A percentile compares a stretch with the other conserved stretches of the same genome.
These are phyloP conservation scores for Rhizopogon roseolus DNA, from an alignment of 768 basidiomycete genomes.

Conservation along the genomic window DNA sequence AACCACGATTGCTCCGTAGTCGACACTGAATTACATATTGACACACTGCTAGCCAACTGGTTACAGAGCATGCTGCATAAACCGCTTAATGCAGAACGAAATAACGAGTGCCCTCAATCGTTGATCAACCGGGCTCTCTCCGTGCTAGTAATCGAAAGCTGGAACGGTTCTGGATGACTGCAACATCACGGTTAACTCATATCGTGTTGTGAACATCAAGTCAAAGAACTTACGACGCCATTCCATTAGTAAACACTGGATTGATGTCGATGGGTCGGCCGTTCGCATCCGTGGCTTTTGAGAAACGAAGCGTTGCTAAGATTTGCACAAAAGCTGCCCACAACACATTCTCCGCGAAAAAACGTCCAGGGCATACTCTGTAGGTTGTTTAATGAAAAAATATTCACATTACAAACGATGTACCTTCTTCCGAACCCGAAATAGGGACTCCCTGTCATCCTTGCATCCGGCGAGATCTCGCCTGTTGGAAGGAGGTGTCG, in stretches of 20 bases:
- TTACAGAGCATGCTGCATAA: too few species aligned
- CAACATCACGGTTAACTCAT: neutral
- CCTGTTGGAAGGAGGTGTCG: neutral
- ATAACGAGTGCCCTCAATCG: too few species aligned
- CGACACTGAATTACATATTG: too few species aligned
- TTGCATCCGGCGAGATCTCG: neutral
- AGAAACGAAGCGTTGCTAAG: neutral
- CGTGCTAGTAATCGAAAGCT: neutral
- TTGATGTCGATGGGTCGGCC: neutral
- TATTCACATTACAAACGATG: neutral
- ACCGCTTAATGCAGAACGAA: too few species aligned
- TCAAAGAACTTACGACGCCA: neutral
- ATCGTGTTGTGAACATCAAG: neutral
- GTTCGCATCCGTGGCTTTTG: neutral
- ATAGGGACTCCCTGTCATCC: neutral
- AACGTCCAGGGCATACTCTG: neutral
- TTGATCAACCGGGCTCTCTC: neutral
- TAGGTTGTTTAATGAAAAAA: neutral
- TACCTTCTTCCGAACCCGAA: neutral
- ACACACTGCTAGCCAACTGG: too few species aligned
- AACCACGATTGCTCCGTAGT: too few species aligned
- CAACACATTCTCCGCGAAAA: neutral
- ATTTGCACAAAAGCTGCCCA: neutral
- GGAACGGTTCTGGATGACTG: neutral
- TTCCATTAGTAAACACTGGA: neutral